Percentiles rank a stretch among this genome's conserved stretches.
Evolutionary conservation across 768 basidiomycete species (phyloP).

Genomic region (Pulveroboletus ravenelii): DNA sequence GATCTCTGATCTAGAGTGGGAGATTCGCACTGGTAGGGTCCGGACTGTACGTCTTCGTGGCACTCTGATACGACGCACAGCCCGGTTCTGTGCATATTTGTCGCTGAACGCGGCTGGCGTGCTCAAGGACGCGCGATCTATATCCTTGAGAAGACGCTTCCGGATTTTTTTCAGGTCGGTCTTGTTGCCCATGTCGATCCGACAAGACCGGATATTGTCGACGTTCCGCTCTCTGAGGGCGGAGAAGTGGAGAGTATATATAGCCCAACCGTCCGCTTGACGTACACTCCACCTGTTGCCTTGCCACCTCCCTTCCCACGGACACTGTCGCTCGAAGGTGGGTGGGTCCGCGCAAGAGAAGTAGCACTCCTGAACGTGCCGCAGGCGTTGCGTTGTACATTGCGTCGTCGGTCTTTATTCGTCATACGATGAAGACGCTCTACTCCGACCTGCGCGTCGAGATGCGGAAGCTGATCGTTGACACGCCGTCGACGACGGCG

Average conservation of each 20-base stretch:
- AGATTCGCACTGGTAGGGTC: slow-evolving; percentile 62
- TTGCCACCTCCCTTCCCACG: slow-evolving; percentile 68
- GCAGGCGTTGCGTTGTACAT: slow-evolving; percentile 69
- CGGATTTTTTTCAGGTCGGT: slow-evolving; percentile 65
- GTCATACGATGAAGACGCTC: slow-evolving; percentile 71
- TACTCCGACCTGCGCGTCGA: slow-evolving; percentile 62
- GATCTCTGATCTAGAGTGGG: slow-evolving; percentile 72
- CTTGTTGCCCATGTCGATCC: slow-evolving; percentile 55
- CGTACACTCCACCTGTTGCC: slow-evolving; percentile 63
- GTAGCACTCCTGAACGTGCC: slow-evolving; percentile 1
- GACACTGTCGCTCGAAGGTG: slow-evolving; percentile 69
- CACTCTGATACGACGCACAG: slow-evolving; percentile 31
- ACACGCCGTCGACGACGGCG: slow-evolving; percentile 7
- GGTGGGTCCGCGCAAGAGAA: slow-evolving; percentile 3
- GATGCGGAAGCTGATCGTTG: slow-evolving; percentile 44
- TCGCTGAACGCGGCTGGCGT: background rate
- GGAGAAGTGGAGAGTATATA: slow-evolving; percentile 47
- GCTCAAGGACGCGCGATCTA: slow-evolving; percentile 63
- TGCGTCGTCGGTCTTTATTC: slow-evolving; percentile 62
- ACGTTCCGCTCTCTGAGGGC: slow-evolving; percentile 25
- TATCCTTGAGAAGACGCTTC: slow-evolving; percentile 63
- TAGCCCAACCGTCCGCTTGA: slow-evolving; percentile 55
- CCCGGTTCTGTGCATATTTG: background rate
- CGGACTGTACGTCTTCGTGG: slow-evolving; percentile 3
- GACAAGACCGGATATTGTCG: slow-evolving; percentile 30